phyloP scores from a whole-genome alignment of 805 yeast genomes.

The Scheffersomyces lignosus region DNA sequence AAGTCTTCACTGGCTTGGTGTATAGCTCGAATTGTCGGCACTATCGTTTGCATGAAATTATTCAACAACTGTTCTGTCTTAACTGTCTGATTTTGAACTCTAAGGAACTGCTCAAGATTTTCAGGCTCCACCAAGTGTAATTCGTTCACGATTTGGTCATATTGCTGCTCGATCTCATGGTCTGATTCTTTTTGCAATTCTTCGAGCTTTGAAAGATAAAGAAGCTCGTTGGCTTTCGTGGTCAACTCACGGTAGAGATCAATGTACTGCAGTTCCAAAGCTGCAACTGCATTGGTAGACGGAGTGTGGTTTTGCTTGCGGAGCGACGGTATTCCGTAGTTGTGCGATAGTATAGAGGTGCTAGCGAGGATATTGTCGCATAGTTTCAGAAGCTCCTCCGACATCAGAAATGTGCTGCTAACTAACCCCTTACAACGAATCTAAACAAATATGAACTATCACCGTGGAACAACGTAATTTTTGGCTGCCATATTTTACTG shows the following conservation, averaged over 20 bases:
- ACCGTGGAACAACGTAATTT: too few relatives aligned
- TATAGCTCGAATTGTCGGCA: constrained; percentile 34
- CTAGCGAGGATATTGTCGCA: constrained; percentile 23
- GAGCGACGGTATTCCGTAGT: constrained; percentile 33
- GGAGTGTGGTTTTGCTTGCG: constrained; percentile 4
- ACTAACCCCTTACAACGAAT: too few relatives aligned
- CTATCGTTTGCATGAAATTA: constrained; percentile 24
- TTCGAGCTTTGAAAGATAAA: constrained; percentile 27
- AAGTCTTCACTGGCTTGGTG: constrained; percentile 27
- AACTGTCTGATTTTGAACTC: constrained; percentile 17
- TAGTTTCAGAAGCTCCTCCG: constrained; percentile 15
- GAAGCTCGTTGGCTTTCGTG: constrained; percentile 23
- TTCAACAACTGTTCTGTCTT: constrained; percentile 27
- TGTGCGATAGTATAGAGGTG: constrained; percentile 27
- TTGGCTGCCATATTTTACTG: too few relatives aligned
- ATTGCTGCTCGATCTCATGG: constrained; percentile 14
- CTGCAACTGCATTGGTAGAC: constrained; percentile 8
- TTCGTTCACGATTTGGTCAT: constrained; percentile 11
- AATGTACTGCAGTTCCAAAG: constrained; percentile 28
- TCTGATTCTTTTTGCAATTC: constrained; percentile 15
- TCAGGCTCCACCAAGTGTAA: constrained; percentile 8
- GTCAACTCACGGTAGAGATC: constrained; percentile 22
- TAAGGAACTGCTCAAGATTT: constrained; percentile 18
- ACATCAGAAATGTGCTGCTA: too few relatives aligned
- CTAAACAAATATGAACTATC: too few relatives aligned